Base-by-base conservation (phyloP, 768 basidiomycete species). In the Suillus hirtellus region DNA sequence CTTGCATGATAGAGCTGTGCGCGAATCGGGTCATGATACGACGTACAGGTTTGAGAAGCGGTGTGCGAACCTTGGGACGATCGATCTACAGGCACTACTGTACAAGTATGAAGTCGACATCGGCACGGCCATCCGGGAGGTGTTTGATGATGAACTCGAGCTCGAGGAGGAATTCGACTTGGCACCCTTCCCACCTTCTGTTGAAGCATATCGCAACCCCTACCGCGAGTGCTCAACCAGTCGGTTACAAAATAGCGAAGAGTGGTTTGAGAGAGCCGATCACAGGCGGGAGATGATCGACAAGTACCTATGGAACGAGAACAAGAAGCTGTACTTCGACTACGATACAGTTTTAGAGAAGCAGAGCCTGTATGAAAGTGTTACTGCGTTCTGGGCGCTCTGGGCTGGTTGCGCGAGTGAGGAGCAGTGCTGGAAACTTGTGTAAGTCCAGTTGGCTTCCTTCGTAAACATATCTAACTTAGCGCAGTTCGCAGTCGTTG, bases 41-140 rank as follows among this genome's bases (percentile, higher is more conserved):
- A 93, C 94, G 3, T 99, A 99, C 76, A 88, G 96, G 15, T 94
- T 99, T 74, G 96, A 99, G 81, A 95, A 96, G 79, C 90, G 93
- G 19, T 98, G 95, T 71, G 96, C 95, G 21, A 96, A 98, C 78
- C 86, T 99, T 47, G 96, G 89, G 6, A 99, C 96, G 9, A 92
- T 99, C 73, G 96, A 99, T 74, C 80, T 99, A 67, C 96, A 98
- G 79, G 87, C 95, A 55, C 81, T 99, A 72, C 80, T 99, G 53
- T 99, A 96, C 86, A 99, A 99, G 82, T 99, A 98, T 69, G 96
- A 99, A 76, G 85, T 95, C 64, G 96, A 99, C 72, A 99, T 99
- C 65, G 97, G 94, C n/a, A 96, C 94, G 11, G 95, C 95, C 31
- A 98, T 99, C 72, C 86, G 89, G 63, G 95, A 97, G 73, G 89